A percentile compares a stretch with the other conserved stretches of the same genome.
Evolutionary conservation across 495 filamentous ascomycete species (phyloP).

Genomic region (Neurospora terricola): DNA sequence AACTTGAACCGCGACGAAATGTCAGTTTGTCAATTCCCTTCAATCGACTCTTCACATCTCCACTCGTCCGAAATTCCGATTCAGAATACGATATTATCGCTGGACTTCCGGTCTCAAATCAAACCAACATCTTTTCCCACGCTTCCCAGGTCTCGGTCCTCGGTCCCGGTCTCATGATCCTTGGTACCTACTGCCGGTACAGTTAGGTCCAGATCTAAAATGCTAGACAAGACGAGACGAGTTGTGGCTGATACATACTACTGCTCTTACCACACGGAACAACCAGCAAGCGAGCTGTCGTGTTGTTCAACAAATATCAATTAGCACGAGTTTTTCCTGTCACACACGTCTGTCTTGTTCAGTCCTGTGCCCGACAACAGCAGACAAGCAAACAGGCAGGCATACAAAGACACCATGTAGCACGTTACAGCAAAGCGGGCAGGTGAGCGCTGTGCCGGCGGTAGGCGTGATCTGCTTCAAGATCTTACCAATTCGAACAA

Average conservation of each 20-base stretch:
- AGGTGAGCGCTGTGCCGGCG: background rate
- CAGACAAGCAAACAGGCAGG: background rate
- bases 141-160: background rate
- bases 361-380: background rate
- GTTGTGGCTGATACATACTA: background rate
- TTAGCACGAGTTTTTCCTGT: background rate
- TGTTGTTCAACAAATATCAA: background rate
- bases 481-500: background rate
- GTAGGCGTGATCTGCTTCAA: background rate
- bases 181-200: background rate
- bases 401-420: background rate
- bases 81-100: background rate
- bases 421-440: background rate
- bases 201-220: background rate
- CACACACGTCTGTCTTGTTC: background rate
- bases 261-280: background rate
- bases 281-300: background rate
- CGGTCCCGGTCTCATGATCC: background rate
- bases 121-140: background rate
- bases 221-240: background rate
- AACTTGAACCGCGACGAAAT: background rate
- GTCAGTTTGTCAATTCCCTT: background rate
- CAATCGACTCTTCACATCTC: background rate
- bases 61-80: background rate
- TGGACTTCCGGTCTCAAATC: background rate